phyloP scores from a whole-genome alignment of 1,284 basidiomycete genomes.

The Sanghuangporus sanghuang region DNA sequence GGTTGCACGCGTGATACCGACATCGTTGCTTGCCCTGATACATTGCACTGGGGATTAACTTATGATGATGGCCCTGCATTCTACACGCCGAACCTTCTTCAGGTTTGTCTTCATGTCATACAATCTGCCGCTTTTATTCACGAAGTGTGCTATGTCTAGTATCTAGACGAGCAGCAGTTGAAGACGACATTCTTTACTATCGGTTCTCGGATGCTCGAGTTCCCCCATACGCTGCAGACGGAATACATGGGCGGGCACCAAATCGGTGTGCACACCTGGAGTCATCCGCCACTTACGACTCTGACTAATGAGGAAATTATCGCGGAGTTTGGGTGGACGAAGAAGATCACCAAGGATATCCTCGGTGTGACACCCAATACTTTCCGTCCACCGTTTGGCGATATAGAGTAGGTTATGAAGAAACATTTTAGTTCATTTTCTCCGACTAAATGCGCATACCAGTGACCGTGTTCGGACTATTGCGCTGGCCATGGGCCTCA shows the following conservation, averaged over 20 bases:
- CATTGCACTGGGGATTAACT: slow-evolving; percentile 66
- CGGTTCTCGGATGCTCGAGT: slow-evolving; percentile 68
- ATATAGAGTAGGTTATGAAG: slow-evolving; percentile 50
- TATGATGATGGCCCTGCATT: slow-evolving; percentile 79
- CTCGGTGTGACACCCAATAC: slow-evolving; percentile 64
- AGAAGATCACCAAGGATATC: slow-evolving; percentile 77
- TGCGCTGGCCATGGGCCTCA: slow-evolving; percentile 61
- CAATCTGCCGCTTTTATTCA: not conserved
- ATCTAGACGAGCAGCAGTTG: slow-evolving; percentile 61
- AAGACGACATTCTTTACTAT: slow-evolving; percentile 87
- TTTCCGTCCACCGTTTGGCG: slow-evolving; percentile 65
- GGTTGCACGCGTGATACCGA: slow-evolving; percentile 68
- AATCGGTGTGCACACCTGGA: slow-evolving; percentile 67
- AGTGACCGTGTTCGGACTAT: slow-evolving; percentile 83
- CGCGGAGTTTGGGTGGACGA: slow-evolving; percentile 85
- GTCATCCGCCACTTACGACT: slow-evolving; percentile 65
- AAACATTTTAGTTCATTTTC: not conserved
- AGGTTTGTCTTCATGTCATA: slow-evolving; percentile 18
- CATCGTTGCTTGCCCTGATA: slow-evolving; percentile 67
- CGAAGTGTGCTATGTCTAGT: slow-evolving; percentile 24
- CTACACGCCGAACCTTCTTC: slow-evolving; percentile 73
- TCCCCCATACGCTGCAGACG: slow-evolving; percentile 57
- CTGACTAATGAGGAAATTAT: slow-evolving; percentile 80
- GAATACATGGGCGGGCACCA: slow-evolving; percentile 74
- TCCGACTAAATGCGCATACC: slow-evolving; percentile 10